A percentile compares a stretch with the other conserved stretches of the same genome.
These are phyloP conservation scores for Paraconiothyrium brasiliense DNA, from an alignment of 2,329 filamentous ascomycete genomes.

Conservation along the genomic window DNA sequence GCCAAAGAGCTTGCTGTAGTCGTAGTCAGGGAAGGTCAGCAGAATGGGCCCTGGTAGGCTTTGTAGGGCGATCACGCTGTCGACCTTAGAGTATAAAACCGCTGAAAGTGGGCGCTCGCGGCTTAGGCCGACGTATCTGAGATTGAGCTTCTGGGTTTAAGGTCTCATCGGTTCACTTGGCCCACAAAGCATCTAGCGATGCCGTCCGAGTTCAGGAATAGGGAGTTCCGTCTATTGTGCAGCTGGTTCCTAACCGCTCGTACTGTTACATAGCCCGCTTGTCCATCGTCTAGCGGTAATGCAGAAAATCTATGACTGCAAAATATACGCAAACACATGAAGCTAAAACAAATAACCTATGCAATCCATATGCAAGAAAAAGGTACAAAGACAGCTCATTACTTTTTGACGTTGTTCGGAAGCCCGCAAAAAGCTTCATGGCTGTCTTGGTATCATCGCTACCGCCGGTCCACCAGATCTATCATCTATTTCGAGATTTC, in stretches of 20 bases:
- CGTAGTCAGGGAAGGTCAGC: no score
- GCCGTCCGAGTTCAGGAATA: constrained; percentile 4
- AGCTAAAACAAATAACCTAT: constrained; percentile 33
- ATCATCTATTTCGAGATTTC: constrained; percentile 37
- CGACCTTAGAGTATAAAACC: no score
- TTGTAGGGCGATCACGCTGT: no score
- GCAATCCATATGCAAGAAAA: constrained; percentile 41
- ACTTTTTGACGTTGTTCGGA: constrained; percentile 34
- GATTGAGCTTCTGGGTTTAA: no score
- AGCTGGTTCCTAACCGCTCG: constrained; percentile 37
- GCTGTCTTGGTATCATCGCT: constrained; percentile 42
- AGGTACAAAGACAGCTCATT: constrained; percentile 33
- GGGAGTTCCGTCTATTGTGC: constrained; percentile 40
- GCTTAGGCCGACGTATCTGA: no score
- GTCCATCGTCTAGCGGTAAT: constrained; percentile 23
- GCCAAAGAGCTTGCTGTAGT: no score
- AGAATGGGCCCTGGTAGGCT: no score
- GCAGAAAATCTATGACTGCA: constrained; percentile 39
- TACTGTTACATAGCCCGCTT: constrained; percentile 42
- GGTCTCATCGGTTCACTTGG: no score
- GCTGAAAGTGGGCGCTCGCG: no score
- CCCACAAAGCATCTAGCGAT: no score
- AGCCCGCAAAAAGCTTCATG: constrained; percentile 30
- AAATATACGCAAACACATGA: constrained; percentile 41
- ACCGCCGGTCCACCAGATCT: constrained; percentile 14